phyloP scores from a whole-genome alignment of 2,329 filamentous ascomycete species.

The Basipetospora chlamydospora region DNA sequence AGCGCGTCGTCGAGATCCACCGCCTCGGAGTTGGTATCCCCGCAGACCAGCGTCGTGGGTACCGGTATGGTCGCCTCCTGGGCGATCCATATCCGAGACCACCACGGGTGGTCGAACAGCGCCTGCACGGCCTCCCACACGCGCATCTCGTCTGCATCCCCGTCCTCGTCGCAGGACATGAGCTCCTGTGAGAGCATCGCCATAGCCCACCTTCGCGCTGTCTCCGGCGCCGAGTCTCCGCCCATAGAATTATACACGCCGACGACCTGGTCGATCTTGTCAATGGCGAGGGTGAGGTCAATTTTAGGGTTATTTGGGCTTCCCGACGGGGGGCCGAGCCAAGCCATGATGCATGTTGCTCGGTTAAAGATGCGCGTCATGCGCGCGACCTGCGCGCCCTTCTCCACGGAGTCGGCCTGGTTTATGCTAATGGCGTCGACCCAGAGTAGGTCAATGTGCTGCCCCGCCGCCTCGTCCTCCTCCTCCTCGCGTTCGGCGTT shows the following conservation, averaged over 20 bases:
- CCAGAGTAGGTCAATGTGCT: slow-evolving; percentile 11
- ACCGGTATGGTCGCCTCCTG: slow-evolving; percentile 7
- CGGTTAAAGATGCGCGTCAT: slow-evolving; percentile 13
- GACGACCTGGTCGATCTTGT: slow-evolving; percentile 8
- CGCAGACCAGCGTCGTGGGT: slow-evolving; percentile 8
- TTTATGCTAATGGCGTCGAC: slow-evolving; percentile 15
- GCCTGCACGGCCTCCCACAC: slow-evolving; percentile 8
- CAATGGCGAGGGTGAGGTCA: slow-evolving; percentile 5
- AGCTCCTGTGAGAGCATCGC: slow-evolving; percentile 8
- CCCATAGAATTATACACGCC: slow-evolving; percentile 6
- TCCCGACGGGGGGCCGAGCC: slow-evolving; percentile 8
- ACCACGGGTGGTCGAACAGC: slow-evolving; percentile 9
- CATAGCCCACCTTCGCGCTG: slow-evolving; percentile 7
- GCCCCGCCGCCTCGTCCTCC: not conserved
- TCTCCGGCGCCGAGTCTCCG: not conserved
- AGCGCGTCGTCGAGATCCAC: slow-evolving; percentile 7
- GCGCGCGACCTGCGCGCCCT: slow-evolving; percentile 11
- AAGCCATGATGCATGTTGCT: slow-evolving; percentile 10
- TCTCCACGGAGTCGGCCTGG: slow-evolving; percentile 12
- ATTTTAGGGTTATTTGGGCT: too few species aligned
- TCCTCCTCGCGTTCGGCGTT: slow-evolving; percentile 1
- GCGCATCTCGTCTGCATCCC: slow-evolving; percentile 3
- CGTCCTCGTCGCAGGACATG: slow-evolving; percentile 8
- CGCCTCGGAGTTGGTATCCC: slow-evolving; percentile 5
- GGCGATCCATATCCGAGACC: slow-evolving; percentile 8